Evolutionary conservation across 208 protist genomes (phyloP).

Genomic region (Crithidia fasciculata): DNA sequence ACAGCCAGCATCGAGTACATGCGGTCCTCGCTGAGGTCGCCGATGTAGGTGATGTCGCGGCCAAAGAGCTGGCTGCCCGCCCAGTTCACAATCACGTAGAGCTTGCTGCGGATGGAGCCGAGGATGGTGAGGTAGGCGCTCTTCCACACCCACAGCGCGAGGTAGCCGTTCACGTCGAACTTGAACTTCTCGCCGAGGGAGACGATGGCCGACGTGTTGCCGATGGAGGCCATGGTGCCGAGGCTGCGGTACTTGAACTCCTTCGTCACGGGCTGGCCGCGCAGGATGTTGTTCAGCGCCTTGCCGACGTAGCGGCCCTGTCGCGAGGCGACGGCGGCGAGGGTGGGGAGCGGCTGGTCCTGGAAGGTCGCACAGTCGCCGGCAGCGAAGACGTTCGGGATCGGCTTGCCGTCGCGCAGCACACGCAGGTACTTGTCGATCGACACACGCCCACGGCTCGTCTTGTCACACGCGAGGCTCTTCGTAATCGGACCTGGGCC

Average conservation of each 20-base stretch:
- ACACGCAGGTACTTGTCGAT: conserved; percentile 79
- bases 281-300: conserved; percentile 63
- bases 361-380: conserved; percentile 84
- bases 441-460: conserved; percentile 64
- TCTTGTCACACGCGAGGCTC: conserved; percentile 74
- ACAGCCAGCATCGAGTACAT: conserved; percentile 65
- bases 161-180: conserved; percentile 77
- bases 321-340: conserved; percentile 84
- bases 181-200: conserved; percentile 60
- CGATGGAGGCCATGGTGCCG: conserved; percentile 83
- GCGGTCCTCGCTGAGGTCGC: conserved; percentile 77
- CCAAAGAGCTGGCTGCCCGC: conserved; percentile 77
- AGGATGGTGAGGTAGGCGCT: conserved; percentile 89
- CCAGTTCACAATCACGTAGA: conserved; percentile 90
- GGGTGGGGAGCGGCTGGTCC: conserved; percentile 65
- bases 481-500: conserved; percentile 80
- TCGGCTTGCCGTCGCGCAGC: conserved; percentile 62
- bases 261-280: conserved; percentile 21
- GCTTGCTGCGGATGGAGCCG: conserved; percentile 77
- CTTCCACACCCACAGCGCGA: conserved; percentile 85
- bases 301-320: conserved; percentile 82
- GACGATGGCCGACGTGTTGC: conserved; percentile 70
- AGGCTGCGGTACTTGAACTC: conserved; percentile 83
- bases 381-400: conserved; percentile 82
- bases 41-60: conserved; percentile 88